Base-by-base conservation (phyloP, 768 basidiomycete genomes). In the Russula foetens region DNA sequence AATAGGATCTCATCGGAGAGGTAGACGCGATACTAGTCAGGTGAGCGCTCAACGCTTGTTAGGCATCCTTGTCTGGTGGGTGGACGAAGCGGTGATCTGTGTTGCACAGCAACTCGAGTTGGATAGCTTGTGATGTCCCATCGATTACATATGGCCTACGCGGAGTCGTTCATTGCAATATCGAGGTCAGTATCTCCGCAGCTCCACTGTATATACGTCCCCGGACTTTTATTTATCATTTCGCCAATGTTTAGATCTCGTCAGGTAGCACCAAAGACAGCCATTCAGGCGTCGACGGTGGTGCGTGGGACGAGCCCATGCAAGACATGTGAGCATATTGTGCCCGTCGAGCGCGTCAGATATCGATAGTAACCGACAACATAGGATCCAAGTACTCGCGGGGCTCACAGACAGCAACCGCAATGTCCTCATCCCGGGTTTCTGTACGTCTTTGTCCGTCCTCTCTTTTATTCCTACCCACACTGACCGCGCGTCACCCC, bases 131-230 rank as follows among this genome's bases (percentile, higher is more conserved):
- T 67, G 84, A 88, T 64, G 82, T 84, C 7, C 95, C 97, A 0
- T 98, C 95, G 68, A 86, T 98, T 53, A 97, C 95, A 0, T 97
- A 96, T 70, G 97, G 97, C 4, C 75, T 98, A 58, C 82, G 97
- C 48, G 97, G 97, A 0, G 96, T 99, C 4, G 84, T 98, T 1
- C 94, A 95, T 69, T 92, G 90, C 53, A 81, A 83, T 35, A 73
- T 97, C 7, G 82, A 87, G 77, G 90, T 87, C 26, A 14, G 54
- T 35, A 6, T n/a, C 7, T 19, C 29, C 4, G 14, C 9, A 12
- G 35, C n/a, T 47, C 46, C 43, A 39, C 17, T 38, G 47, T 17
- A n/a, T 29, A 46, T 19, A 35, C 26, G 4, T 17, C 15, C 1
- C 15, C 24, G n/a, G n/a, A n/a, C 31, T 33, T 38, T n/a, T 11